Base-by-base conservation (phyloP, 345 rosid species). In the Psidium guajava region DNA sequence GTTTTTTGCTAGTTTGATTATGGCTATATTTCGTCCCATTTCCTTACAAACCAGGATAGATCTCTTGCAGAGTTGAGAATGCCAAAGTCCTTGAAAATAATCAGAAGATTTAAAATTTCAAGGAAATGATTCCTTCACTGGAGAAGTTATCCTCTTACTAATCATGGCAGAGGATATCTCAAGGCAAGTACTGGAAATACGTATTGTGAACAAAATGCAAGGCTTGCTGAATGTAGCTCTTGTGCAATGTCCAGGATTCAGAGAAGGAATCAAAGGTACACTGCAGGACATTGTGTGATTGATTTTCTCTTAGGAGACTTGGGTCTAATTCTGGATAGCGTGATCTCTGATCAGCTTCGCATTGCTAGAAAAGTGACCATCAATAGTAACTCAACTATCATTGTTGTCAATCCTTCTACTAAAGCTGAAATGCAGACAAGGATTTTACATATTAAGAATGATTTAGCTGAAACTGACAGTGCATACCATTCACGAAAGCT, bases 291-390 rank as follows among this genome's bases (percentile, higher is more conserved):
- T 94, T 88, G 96, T 96, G 83, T 92, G 94, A 86, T 88, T 94
- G 96, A 94, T 90, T 89, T 90, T 89, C 91, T 95, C 44, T 90
- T 91, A 21, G 94, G 95, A 84, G 99, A 96, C 81, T 82, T 95
- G 86, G 96, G 96, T 85, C 86, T 92, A 86, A 61, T 85, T 27
- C 91, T 95, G 49, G 82, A 57, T 42, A 91, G 87, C 32, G 91
- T 90, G 88, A 95, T 97, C 85, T 93, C 98, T 28, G 98, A 95
- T 91, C 97, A 94, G 91, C 95, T 93, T 59, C 98, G 98, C 49
- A 86, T 94, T 90, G 95, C 94, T 85, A 88, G 90, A 84, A 84
- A 89, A 92, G 93, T 97, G 73, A 92, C 88, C n/a, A 57, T 97
- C 87, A 91, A 95, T 73, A 91, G 91, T 85, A 94, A 89, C 75